Base-by-base conservation (phyloP, 768 basidiomycete species). In the Calocera viscosa region DNA sequence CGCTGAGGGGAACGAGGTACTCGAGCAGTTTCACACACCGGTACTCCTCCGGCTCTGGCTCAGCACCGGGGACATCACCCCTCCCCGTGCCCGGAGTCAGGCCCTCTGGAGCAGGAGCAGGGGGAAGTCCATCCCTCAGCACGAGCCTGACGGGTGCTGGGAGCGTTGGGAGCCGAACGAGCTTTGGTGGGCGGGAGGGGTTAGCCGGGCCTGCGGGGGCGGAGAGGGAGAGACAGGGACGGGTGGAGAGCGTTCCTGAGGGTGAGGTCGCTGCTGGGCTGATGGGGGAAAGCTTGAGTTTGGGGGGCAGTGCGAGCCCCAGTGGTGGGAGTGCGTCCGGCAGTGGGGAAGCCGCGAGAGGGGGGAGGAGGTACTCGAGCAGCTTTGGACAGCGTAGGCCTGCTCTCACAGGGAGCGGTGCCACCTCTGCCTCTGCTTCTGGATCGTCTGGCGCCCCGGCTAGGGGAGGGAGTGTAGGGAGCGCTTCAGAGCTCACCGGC, bases 361-460 rank as follows among this genome's bases (percentile, higher is more conserved):
- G 14, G 16, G 53, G 53, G 14, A 60, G 53, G 53, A 60, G 53
- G 53, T 60, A 60, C 30, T 60, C 53, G 53, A 60, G 53, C 53
- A 60, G 53, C 22, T 60, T 60, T 32, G 53, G 10, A 5, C 43
- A 19, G 43, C 53, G 53, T 19, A 14, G 53, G 30, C 53, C 53
- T 14, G 7, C 5, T 2, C 30, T 60, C 10, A n/a, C n/a, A n/a
- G 53, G 14, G 8, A 60, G 14, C 10, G 53, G 14, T 28, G 30
- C 14, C 2, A 16, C 14, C 14, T 28, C 5, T 10, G 53, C 26
- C 2, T 28, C 14, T 60, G 53, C 26, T 2, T 47, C 43, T 47
- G 43, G 43, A 24, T 47, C 43, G 14, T 26, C 53, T 16, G 30
- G 53, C 8, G 8, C 30, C 26, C 26, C 16, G 16, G 5, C 30